Evolutionary conservation across 2,329 filamentous ascomycete species (phyloP), one percentile per base, ranked within the genome.

Genomic region (Paraphaeosphaeria sporulosa): DNA sequence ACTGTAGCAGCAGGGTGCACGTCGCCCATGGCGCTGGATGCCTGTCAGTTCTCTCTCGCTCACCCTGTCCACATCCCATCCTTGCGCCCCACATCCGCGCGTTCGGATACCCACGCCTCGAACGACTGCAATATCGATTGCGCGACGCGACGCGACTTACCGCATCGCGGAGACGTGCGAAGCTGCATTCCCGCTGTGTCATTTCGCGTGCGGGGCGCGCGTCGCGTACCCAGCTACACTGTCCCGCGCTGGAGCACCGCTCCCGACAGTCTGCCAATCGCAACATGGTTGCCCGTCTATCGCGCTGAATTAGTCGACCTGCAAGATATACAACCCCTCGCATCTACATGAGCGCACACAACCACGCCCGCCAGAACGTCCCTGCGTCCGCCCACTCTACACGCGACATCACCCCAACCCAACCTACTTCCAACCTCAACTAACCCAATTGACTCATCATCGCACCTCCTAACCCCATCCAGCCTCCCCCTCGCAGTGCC

Each of bases 361-460:
- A 64, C 56, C 58, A 54, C 56, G 58, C 58, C 56, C 42, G 27
- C n/a, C 23, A 36, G 38, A 56, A 51, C 36, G 51, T 32, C 56
- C 25, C 55, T 50, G 38, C 49, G 55, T 13, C 21, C 34, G 19
- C 25, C 30, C 55, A 44, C 19, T 47, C 32, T 32, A 57, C 36
- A 17, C 34, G 34, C 50, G 25, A 30, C 38, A n/a, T 27, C 19
- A 4, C 2, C 32, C 6, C 6, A 27, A 27, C 50, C 32, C 15
- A 34, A 56, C 25, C 10, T 46, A 6, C 38, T 40, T n/a, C 38
- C 15, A 40, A 19, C 42, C 15, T 19, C 32, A 23, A 44, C n/a
- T n/a, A 21, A 19, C n/a, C 21, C 3, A 19, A 15, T n/a, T n/a
- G n/a, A n/a, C n/a, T n/a, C n/a, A n/a, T n/a, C n/a, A n/a, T n/a